Conservation (phyloP, 225 moss, liverwort and hornwort species). For the Pseudoscleropodium purum region DNA sequence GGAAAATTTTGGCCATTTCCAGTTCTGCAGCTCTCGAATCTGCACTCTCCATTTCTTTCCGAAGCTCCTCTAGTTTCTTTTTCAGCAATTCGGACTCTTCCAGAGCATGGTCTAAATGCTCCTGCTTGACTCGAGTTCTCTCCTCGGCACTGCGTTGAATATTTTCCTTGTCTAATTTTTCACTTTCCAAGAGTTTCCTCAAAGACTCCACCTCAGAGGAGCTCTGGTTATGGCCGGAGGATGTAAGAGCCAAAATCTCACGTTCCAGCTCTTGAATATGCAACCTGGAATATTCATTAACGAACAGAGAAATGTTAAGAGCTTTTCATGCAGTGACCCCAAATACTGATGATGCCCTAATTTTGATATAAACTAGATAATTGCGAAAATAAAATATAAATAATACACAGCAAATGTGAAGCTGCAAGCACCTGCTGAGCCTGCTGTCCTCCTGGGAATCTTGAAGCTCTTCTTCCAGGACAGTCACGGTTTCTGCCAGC, state of each 20-base stretch:
- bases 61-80: slow-evolving; percentile 43
- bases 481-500: slow-evolving; percentile 38
- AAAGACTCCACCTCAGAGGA: slow-evolving; percentile 34
- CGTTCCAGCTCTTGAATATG: slow-evolving; percentile 63
- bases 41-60: slow-evolving; percentile 40
- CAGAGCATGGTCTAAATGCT: slow-evolving; percentile 35
- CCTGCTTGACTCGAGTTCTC: slow-evolving; percentile 29
- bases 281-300: slow-evolving; percentile 20
- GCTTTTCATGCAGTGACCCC: not conserved
- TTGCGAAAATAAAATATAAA: not conserved
- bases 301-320: not conserved
- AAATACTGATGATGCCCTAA: not conserved
- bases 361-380: not conserved
- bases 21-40: slow-evolving; percentile 63
- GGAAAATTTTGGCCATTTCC: slow-evolving; percentile 44
- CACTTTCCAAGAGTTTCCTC: slow-evolving; percentile 41
- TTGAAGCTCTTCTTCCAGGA: slow-evolving; percentile 54
- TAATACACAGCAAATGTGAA: not conserved
- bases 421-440: slow-evolving; percentile 31
- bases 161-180: slow-evolving; percentile 42
- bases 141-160: slow-evolving; percentile 44
- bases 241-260: slow-evolving; percentile 49
- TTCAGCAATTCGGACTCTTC: slow-evolving; percentile 41
- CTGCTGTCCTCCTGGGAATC: slow-evolving; percentile 66
- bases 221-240: slow-evolving; percentile 28